These are phyloP conservation scores for Juncus inflexus DNA, from an alignment of 176 grass and related monocot genomes.

Conservation along the genomic window DNA sequence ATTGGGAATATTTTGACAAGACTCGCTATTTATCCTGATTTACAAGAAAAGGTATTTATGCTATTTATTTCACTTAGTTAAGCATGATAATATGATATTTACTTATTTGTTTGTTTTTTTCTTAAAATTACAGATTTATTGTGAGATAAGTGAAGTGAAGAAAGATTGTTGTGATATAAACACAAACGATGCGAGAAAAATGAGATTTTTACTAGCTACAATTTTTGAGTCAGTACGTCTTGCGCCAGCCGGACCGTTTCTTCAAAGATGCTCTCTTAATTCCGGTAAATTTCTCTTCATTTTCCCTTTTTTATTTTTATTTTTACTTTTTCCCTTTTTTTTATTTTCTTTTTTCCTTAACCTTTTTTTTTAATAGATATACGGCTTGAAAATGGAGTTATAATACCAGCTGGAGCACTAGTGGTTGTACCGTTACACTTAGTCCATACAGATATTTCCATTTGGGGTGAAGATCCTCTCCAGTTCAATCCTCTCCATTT, in stretches of 20 bases:
- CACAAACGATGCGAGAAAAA: conserved; percentile 48
- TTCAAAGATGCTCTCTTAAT: conserved; percentile 84
- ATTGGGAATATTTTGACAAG: conserved; percentile 62
- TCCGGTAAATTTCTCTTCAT: conserved; percentile 36
- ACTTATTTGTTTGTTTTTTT: conserved; percentile 14
- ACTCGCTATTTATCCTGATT: conserved; percentile 47
- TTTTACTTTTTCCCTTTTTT: background rate
- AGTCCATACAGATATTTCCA: conserved; percentile 65
- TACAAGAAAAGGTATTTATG: conserved; percentile 71
- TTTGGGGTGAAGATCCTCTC: conserved; percentile 69
- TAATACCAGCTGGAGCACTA: conserved; percentile 63
- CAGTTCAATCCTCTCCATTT: conserved; percentile 70
- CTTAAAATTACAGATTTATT: conserved; percentile 50
- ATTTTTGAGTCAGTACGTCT: conserved; percentile 91
- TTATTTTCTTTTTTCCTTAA: background rate
- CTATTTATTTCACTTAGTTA: background rate
- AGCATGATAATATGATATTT: background rate
- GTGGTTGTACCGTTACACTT: conserved; percentile 81
- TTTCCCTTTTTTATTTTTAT: background rate
- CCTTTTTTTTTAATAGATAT: conserved; percentile 43
- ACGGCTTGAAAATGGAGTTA: conserved; percentile 45
- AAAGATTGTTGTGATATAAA: conserved; percentile 35
- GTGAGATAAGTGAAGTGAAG: conserved; percentile 44
- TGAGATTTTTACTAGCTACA: conserved; percentile 72
- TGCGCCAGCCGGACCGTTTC: conserved; percentile 88